Conservation (phyloP, 129 eudicot species). For the carrot (Daucus carota) region DH1_v3.0 NC_030385.2:46093001-46093500, state of each 20-base stretch:
- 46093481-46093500: conserved; percentile 19
- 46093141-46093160: not conserved
- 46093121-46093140: not conserved
- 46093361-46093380: conserved; percentile 1
- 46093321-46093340: conserved; percentile 14
- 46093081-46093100: too few relatives aligned
- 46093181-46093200: not conserved
- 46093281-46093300: not conserved
- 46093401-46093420: conserved; percentile 9
- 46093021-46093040: too few relatives aligned
- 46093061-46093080: too few relatives aligned
- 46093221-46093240: not conserved
- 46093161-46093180: not conserved
- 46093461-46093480: conserved; percentile 16
- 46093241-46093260: conserved; percentile 5
- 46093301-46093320: not conserved
- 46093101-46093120: too few relatives aligned
- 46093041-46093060: too few relatives aligned
- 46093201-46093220: not conserved
- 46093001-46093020: too few relatives aligned
- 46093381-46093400: conserved; percentile 18
- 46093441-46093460: conserved; percentile 9
- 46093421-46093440: conserved; percentile 10
- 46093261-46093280: conserved; percentile 2
- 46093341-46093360: too few relatives aligned